Percentiles rank a stretch among this genome's conserved stretches.
phyloP scores from a whole-genome alignment of 306 rosid genomes.

The Vigna nakashimae region DNA sequence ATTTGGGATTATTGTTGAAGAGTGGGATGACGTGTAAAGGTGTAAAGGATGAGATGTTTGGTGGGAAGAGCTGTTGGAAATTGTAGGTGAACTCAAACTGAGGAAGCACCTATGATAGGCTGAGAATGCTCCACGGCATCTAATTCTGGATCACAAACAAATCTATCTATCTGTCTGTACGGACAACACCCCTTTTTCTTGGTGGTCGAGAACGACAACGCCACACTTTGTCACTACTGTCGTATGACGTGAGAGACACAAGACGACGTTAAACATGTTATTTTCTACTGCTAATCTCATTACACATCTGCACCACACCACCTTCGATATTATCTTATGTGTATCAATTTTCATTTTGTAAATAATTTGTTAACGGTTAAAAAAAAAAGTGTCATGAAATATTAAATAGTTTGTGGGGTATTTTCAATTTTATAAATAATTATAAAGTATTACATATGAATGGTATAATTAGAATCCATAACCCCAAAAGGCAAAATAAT shows the following conservation, averaged over 20 bases:
- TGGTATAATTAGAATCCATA: no score
- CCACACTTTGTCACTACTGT: slow-evolving; percentile 17
- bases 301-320: slow-evolving; percentile 1
- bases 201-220: slow-evolving; percentile 37
- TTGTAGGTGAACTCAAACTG: slow-evolving; percentile 11
- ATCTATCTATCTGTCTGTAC: slow-evolving; percentile 42
- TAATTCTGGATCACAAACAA: slow-evolving; percentile 43
- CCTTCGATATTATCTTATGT: not conserved
- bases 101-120: not conserved
- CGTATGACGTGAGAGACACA: slow-evolving; percentile 4
- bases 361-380: no score
- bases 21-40: slow-evolving; percentile 45
- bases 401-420: no score
- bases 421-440: no score
- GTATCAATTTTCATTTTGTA: no score
- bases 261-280: not conserved
- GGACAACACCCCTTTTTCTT: slow-evolving; percentile 36
- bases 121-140: slow-evolving; percentile 49
- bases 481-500: no score
- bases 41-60: slow-evolving; percentile 31
- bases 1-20: slow-evolving; percentile 44
- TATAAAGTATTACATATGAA: no score
- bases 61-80: slow-evolving; percentile 51
- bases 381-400: no score
- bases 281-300: not conserved